Evolutionary conservation across 169 alveolate genomes (phyloP).

Genomic region (Plasmodium ovale): DNA sequence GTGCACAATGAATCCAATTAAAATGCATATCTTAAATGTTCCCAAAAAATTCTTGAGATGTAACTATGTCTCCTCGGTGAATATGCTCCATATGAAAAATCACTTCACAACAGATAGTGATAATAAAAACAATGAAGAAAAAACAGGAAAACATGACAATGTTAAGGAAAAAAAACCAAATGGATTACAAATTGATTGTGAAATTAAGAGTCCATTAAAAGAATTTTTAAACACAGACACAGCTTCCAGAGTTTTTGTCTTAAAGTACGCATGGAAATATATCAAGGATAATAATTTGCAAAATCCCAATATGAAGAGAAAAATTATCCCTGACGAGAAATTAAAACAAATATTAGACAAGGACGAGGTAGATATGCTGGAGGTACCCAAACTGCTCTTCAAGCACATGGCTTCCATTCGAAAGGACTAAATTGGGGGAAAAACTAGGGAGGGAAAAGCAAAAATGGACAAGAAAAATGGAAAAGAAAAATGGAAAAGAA

Average conservation of each 20-base stretch:
- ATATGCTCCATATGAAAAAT: slow-evolving; percentile 13
- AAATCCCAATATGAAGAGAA: slow-evolving; percentile 70
- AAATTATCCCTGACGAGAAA: slow-evolving; percentile 61
- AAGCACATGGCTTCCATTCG: slow-evolving; percentile 37
- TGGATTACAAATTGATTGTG: slow-evolving; percentile 72
- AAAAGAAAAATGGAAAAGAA: too few relatives aligned
- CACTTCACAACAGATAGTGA: slow-evolving; percentile 42
- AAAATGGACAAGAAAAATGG: too few relatives aligned
- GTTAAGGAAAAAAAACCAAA: slow-evolving; percentile 60
- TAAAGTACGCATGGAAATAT: slow-evolving; percentile 73
- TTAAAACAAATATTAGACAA: slow-evolving; percentile 54
- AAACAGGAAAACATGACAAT: background rate
- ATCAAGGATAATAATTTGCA: slow-evolving; percentile 73
- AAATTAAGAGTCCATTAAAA: slow-evolving; percentile 59
- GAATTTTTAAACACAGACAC: slow-evolving; percentile 62
- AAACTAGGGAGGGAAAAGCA: background rate
- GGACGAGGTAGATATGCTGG: slow-evolving; percentile 72
- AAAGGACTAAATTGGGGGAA: slow-evolving; percentile 7
- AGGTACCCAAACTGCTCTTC: slow-evolving; percentile 50
- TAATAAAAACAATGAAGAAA: background rate
- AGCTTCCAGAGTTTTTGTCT: slow-evolving; percentile 68
- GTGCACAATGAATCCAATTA: slow-evolving; percentile 17
- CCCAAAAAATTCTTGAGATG: slow-evolving; percentile 4
- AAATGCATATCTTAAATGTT: slow-evolving; percentile 4
- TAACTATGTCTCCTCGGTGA: background rate